Percentiles rank a stretch among this genome's conserved stretches.
These are phyloP conservation scores for Coemansia sp. DNA, from an alignment of 192 early-diverging fungal species.

Conservation along the genomic window DNA sequence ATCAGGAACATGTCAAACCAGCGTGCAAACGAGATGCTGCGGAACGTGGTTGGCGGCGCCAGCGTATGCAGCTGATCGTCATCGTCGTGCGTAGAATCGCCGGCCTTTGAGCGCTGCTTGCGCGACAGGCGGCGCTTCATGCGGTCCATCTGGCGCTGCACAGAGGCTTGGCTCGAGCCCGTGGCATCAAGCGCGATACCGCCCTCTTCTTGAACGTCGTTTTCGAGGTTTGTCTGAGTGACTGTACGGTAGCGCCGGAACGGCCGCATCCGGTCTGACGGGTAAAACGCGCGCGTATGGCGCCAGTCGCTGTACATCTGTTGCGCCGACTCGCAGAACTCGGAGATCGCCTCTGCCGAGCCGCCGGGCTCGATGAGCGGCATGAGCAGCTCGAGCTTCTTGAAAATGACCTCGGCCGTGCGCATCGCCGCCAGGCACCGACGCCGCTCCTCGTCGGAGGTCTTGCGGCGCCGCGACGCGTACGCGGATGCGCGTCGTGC, in stretches of 20 bases:
- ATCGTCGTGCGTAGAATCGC: neutral
- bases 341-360: neutral
- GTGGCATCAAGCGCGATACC: neutral
- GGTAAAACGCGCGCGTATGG: constrained; percentile 35
- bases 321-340: constrained; percentile 37
- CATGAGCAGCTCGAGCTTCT: constrained; percentile 32
- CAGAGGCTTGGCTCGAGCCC: constrained; percentile 12
- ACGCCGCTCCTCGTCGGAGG: constrained; percentile 28
- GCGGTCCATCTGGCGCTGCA: constrained; percentile 34
- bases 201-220: constrained; percentile 10
- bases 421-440: constrained; percentile 35
- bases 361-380: neutral
- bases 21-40: constrained; percentile 32
- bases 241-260: constrained; percentile 41
- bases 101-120: too few relatives aligned
- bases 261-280: constrained; percentile 13
- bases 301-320: constrained; percentile 43
- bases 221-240: constrained; percentile 23
- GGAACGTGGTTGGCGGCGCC: constrained; percentile 38
- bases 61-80: neutral
- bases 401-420: constrained; percentile 36
- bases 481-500: neutral
- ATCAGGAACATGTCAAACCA: constrained; percentile 51
- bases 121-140: constrained; percentile 35
- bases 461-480: constrained; percentile 8